These are phyloP conservation scores for Diddensiella caesifluorescens DNA, from an alignment of 805 yeast species.

Conservation along the genomic window DNA sequence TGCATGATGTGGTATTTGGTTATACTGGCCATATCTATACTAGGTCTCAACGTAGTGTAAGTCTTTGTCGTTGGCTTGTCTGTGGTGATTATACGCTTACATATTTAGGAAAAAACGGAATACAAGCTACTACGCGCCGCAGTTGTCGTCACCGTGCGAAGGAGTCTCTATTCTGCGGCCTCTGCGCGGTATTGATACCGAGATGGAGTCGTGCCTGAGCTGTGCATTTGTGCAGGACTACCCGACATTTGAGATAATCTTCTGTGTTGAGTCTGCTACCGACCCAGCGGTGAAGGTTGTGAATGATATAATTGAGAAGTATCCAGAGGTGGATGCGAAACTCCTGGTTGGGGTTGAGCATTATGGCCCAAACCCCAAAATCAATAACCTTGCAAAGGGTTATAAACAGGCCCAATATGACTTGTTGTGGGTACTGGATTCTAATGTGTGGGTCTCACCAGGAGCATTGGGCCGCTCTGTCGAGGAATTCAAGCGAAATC, in stretches of 20 bases:
- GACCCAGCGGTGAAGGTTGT: slow-evolving; percentile 67
- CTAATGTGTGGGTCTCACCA: slow-evolving; percentile 73
- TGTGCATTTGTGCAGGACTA: slow-evolving; percentile 66
- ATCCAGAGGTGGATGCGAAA: slow-evolving; percentile 54
- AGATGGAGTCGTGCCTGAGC: slow-evolving; percentile 59
- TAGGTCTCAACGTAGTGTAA: too few relatives aligned
- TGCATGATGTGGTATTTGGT: too few relatives aligned
- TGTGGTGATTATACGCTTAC: too few relatives aligned
- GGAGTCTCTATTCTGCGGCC: slow-evolving; percentile 80
- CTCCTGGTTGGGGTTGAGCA: slow-evolving; percentile 46
- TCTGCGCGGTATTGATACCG: slow-evolving; percentile 77
- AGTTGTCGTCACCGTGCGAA: slow-evolving; percentile 19
- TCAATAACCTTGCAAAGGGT: slow-evolving; percentile 81
- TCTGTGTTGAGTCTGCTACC: slow-evolving; percentile 59
- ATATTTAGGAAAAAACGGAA: slow-evolving; percentile 1
- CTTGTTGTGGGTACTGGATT: slow-evolving; percentile 78
- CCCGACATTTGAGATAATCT: slow-evolving; percentile 65
- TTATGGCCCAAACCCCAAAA: slow-evolving; percentile 85
- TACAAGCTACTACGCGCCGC: neutral
- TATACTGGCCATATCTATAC: too few relatives aligned
- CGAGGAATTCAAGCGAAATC: slow-evolving; percentile 35
- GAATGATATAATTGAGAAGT: slow-evolving; percentile 42
- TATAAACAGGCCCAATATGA: slow-evolving; percentile 63
- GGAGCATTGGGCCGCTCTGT: slow-evolving; percentile 64
- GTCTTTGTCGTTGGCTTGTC: too few relatives aligned